Evolutionary conservation across 371 early-diverging fungal species (phyloP), one percentile per base, ranked within the genome.

Genomic region (Mucor racemosus): DNA sequence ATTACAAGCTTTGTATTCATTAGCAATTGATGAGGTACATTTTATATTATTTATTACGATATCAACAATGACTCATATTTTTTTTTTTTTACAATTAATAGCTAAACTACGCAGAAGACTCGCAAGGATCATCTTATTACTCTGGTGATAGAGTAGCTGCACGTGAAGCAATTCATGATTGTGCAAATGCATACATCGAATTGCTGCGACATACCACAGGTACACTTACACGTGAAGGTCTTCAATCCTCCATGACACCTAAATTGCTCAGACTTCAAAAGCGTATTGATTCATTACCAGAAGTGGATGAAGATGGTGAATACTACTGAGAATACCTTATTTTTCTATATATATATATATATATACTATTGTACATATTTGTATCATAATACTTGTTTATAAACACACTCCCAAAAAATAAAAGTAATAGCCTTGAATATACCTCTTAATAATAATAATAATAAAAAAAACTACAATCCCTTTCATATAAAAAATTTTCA

Each of bases 71-170:
- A 59, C 56, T 48, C 19, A 26, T 60, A 3, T 36, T 7, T 31
- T 38, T 50, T 7, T 26, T 53, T 14, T 21, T 44, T n/a, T n/a
- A n/a, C n/a, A n/a, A n/a, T n/a, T n/a, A 7, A 44, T 60, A 76
- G 75, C 63, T 79, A 19, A 68, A 73, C 39, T 79, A 73, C 65
- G 80, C 80, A 33, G 72, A 75, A 58, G 80, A 79, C 64, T 79
- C 80, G 0, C 68, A 63, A 39, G 80, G 80, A 36, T 77, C 80
- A 44, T 66, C 71, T 7, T 79, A 79, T 65, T 79, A 79, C 54
- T 66, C 73, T 42, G 80, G 80, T 33, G 80, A 79, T 64, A 66
- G 72, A 15, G 67, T 72, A 8, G 63, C 80, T 7, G 80, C 80
- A 21, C 73, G 72, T 54, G 80, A 79, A 64, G 80, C 80, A 17